phyloP scores from a whole-genome alignment of 2,329 filamentous ascomycete genomes.

The Venturia effusa region DNA sequence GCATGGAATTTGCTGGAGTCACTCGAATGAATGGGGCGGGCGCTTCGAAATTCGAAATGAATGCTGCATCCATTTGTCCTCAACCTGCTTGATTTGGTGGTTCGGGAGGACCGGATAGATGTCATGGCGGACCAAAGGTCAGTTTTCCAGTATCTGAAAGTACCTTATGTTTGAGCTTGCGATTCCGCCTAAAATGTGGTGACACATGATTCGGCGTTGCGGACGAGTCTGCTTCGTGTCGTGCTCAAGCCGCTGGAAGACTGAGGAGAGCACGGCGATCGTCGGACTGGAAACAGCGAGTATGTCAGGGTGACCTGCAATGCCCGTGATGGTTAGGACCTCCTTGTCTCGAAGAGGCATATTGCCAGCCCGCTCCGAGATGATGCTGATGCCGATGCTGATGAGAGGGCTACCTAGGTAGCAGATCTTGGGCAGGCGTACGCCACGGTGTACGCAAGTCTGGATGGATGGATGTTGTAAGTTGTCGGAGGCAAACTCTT shows the following conservation, averaged over 20 bases:
- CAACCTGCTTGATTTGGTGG: not conserved
- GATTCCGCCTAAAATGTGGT: not conserved
- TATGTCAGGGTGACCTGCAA: slow-evolving; percentile 4
- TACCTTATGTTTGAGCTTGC: not conserved
- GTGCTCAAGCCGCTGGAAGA: not conserved
- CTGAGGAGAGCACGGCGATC: not conserved
- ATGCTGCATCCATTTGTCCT: not conserved
- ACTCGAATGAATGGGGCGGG: not conserved
- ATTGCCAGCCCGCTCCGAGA: not conserved
- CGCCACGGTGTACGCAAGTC: not conserved
- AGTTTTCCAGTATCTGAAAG: not conserved
- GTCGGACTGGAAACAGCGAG: not conserved
- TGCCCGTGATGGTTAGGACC: not conserved
- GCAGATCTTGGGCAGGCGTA: not conserved
- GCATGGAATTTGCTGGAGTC: not conserved
- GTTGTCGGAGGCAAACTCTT: not conserved
- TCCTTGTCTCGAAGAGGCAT: not conserved
- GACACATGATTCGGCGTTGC: not conserved
- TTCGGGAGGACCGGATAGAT: not conserved
- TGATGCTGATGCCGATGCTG: not conserved
- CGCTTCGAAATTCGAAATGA: not conserved
- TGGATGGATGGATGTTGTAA: not conserved
- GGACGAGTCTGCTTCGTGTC: not conserved
- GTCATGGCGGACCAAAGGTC: not conserved
- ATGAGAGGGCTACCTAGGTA: not conserved